Evolutionary conservation across 306 rosid genomes (phyloP).

Genomic region (Cercis canadensis): DNA sequence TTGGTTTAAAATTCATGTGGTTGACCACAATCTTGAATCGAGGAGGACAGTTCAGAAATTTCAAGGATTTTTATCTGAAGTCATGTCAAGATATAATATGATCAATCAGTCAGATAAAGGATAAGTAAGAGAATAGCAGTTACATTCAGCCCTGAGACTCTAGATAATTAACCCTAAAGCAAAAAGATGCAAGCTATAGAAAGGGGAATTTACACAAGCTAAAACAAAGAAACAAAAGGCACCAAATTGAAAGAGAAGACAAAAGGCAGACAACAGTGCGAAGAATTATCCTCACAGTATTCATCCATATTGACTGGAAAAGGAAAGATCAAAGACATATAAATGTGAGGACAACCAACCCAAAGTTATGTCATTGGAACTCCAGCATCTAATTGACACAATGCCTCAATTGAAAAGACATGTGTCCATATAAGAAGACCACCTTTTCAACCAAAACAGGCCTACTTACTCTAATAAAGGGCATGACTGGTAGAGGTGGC

Average conservation of each 20-base stretch:
- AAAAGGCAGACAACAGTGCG: not conserved
- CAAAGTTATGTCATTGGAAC: too few species aligned
- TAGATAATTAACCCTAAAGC: not conserved
- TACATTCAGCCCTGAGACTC: not conserved
- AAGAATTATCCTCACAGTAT: not conserved
- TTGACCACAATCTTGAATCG: too few species aligned
- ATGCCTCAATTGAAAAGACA: slow-evolving; percentile 9
- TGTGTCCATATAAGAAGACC: not conserved
- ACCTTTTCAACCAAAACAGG: slow-evolving; percentile 10
- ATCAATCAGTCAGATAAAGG: not conserved
- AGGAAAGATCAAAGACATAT: not conserved
- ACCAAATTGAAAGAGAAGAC: not conserved
- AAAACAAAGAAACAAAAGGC: not conserved
- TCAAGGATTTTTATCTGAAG: not conserved
- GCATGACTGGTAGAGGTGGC: slow-evolving; percentile 8
- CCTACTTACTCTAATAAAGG: not conserved
- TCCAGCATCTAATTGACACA: slow-evolving; percentile 4
- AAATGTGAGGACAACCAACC: slow-evolving; percentile 9
- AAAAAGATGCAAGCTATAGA: not conserved
- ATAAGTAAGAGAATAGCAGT: too few species aligned
- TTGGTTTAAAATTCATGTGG: too few species aligned
- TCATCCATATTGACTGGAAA: not conserved
- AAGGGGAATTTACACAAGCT: not conserved
- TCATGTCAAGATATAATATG: not conserved
- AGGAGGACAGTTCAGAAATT: too few species aligned